Base-by-base conservation (phyloP, 163 green algal species). In the Volvox carteri region DNA sequence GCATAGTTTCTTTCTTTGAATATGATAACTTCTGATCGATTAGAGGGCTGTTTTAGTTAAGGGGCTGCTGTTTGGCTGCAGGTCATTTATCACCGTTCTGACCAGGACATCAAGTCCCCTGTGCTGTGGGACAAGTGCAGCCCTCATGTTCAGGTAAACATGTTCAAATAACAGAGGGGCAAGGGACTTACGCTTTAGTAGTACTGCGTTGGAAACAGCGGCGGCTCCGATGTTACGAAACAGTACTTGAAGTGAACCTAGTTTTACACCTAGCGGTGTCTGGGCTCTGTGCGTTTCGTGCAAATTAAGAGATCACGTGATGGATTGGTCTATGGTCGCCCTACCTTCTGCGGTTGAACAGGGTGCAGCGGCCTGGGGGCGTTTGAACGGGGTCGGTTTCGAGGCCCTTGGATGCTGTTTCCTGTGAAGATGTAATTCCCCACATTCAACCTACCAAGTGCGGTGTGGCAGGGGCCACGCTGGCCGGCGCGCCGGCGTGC, bases 51-150 rank as follows among this genome's bases (percentile, higher is more conserved):
- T n/a, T n/a, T n/a, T n/a, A 39, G 30, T 48, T 19, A 75, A 16
- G 33, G 28, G 12, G 16, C 46, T 75, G 65, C 11, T 33, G 70
- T 21, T 78, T 7, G 39, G 37, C 39, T 46, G 39, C 50, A 76
- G 78, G 72, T 91, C 60, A 88, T 90, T 68, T 75, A 79, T 39
- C 46, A 73, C 41, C 68, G 93, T 96, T 41, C 93, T 90, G 16
- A 95, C 92, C 19, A 86, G 44, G 83, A 88, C 67, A 21, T 81
- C 16, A 88, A 88, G 83, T 37, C 83, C 5, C 83, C 83, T 12
- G 68, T 88, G 37, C 68, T 99, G 21, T 99, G 95, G 96, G 84
- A 92, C 9, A 90, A 93, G 23, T 90, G 95, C 72, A 95, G 65
- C 52, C 28, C 54, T 1, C 35, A 44, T 25, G 83, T 92, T 28